Evolutionary conservation across 345 rosid species (phyloP).

Genomic region (Rhodomyrtus tomentosa): DNA sequence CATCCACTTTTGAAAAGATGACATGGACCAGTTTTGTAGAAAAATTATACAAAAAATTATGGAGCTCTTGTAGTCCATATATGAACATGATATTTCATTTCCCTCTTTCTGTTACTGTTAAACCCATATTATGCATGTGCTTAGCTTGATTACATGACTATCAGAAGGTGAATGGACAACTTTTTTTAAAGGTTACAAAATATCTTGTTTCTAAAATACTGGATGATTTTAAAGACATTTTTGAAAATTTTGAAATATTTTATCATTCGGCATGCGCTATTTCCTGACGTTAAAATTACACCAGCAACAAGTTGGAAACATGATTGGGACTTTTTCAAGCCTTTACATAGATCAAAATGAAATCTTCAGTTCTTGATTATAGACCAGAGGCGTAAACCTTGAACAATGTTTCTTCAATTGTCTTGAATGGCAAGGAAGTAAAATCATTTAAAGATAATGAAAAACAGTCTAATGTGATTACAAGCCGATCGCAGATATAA

Average conservation of each 20-base stretch:
- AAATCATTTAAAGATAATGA: not conserved
- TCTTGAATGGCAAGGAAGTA: not conserved
- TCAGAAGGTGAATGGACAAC: too few relatives aligned
- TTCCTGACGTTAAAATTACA: not conserved
- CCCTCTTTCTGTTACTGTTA: too few relatives aligned
- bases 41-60: too few relatives aligned
- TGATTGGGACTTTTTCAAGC: not conserved
- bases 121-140: too few relatives aligned
- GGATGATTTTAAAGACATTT: too few relatives aligned
- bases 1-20: too few relatives aligned
- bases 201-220: too few relatives aligned
- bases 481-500: not conserved
- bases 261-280: not conserved
- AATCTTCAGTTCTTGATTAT: not conserved
- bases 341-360: not conserved
- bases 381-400: not conserved
- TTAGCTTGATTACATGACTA: too few relatives aligned
- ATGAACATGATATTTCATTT: too few relatives aligned
- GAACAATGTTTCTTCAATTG: not conserved
- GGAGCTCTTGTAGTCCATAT: too few relatives aligned
- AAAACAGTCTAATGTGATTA: not conserved
- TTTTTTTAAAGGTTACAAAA: too few relatives aligned
- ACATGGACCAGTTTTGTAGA: too few relatives aligned
- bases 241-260: not conserved
- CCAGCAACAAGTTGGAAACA: not conserved